phyloP scores from a whole-genome alignment of 768 basidiomycete genomes.

The Phanerochaete sordida region DNA sequence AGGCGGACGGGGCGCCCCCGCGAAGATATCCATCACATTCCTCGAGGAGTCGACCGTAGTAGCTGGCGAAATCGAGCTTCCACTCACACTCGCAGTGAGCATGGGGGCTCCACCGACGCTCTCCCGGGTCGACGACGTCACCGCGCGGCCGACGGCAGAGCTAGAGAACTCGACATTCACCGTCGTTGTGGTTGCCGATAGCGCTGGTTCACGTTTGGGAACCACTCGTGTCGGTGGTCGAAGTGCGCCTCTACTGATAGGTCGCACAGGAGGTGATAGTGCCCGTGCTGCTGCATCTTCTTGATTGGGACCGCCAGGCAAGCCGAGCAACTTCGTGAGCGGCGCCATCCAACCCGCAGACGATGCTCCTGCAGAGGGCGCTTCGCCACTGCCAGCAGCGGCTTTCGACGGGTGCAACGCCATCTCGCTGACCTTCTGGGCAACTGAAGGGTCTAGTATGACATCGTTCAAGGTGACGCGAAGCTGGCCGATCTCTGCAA shows the following conservation, averaged over 20 bases:
- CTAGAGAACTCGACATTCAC: conserved; percentile 97
- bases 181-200: conserved; percentile 84
- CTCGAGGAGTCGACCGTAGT: conserved; percentile 16
- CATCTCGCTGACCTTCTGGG: conserved; percentile 65
- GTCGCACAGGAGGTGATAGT: conserved; percentile 18
- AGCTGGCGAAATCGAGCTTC: conserved; percentile 13
- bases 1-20: conserved; percentile 64
- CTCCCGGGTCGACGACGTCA: conserved; percentile 29
- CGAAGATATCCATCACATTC: conserved; percentile 85
- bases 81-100: conserved; percentile 5
- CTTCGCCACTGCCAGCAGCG: conserved; percentile 28
- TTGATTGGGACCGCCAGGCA: conserved; percentile 30
- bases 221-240: conserved; percentile 45
- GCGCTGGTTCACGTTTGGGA: conserved; percentile 80
- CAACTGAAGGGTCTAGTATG: conserved; percentile 81
- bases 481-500: conserved; percentile 78
- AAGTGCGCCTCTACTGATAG: conserved; percentile 21
- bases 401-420: conserved; percentile 59
- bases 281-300: conserved; percentile 21
- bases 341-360: conserved; percentile 78
- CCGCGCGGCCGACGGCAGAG: conserved; percentile 54
- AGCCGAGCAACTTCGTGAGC: conserved; percentile 74
- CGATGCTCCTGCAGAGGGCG: conserved; percentile 21
- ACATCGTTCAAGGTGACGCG: conserved; percentile 85
- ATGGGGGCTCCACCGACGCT: not conserved